Conservation (phyloP, 257 asterid species). For the Gentiana dahurica region DNA sequence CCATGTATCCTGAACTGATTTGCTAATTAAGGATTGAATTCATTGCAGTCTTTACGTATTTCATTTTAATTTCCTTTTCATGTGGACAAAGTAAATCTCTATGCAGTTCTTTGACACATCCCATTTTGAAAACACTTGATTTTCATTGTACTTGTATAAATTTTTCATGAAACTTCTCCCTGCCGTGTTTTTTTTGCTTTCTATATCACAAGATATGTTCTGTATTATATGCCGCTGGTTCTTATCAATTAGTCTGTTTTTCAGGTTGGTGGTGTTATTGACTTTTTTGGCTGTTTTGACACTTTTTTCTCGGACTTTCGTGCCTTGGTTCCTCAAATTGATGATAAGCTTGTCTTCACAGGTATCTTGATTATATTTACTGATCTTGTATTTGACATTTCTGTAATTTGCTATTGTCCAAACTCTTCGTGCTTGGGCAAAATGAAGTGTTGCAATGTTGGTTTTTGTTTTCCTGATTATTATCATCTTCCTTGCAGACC, state of each 20-base stretch:
- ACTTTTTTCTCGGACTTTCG: slow-evolving; percentile 77
- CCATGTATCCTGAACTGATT: too few relatives aligned
- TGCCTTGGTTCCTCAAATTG: slow-evolving; percentile 97
- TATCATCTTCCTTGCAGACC: slow-evolving; percentile 49
- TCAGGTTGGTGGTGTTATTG: slow-evolving; percentile 92
- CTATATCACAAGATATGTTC: slow-evolving; percentile 7
- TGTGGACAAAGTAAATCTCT: too few relatives aligned
- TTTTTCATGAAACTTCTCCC: too few relatives aligned
- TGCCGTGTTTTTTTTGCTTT: slow-evolving; percentile 3
- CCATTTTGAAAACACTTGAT: too few relatives aligned
- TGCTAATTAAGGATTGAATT: too few relatives aligned
- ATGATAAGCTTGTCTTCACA: slow-evolving; percentile 98
- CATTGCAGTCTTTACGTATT: too few relatives aligned
- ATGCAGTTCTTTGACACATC: too few relatives aligned
- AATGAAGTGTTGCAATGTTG: background rate
- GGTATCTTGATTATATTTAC: slow-evolving; percentile 29
- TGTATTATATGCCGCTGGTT: slow-evolving; percentile 14
- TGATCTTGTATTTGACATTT: background rate
- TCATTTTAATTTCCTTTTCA: too few relatives aligned
- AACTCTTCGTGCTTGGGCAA: background rate
- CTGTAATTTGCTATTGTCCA: background rate
- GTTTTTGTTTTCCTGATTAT: slow-evolving; percentile 1
- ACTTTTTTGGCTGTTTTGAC: slow-evolving; percentile 71
- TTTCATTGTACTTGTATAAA: too few relatives aligned
- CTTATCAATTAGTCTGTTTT: slow-evolving; percentile 42